Percentiles rank a stretch among this genome's conserved stretches.
Conservation (phyloP, 805 yeast genomes). For the Ogataea kodamae region DNA sequence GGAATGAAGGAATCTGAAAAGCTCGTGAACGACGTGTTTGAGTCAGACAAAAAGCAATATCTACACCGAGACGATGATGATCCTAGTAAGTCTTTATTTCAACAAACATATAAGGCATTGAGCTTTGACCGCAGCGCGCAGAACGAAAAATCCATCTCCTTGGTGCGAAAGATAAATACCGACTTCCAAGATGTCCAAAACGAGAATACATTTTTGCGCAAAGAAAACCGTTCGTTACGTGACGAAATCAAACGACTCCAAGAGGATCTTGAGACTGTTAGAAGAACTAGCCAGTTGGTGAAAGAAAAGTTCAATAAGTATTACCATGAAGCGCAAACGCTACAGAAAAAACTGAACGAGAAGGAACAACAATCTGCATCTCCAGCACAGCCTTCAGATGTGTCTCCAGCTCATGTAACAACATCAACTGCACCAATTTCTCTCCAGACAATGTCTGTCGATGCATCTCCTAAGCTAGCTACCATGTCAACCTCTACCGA, state of each 20-base stretch:
- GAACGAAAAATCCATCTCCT: slow-evolving; percentile 12
- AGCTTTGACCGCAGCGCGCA: slow-evolving; percentile 14
- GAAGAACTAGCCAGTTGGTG: slow-evolving; percentile 12
- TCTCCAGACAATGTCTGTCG: too few relatives aligned
- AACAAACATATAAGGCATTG: slow-evolving; percentile 18
- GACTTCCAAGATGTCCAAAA: slow-evolving; percentile 10
- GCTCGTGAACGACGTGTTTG: slow-evolving; percentile 24
- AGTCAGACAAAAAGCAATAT: slow-evolving; percentile 18
- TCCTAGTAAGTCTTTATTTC: slow-evolving; percentile 13
- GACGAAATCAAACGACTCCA: slow-evolving; percentile 1
- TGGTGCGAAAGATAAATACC: slow-evolving; percentile 15
- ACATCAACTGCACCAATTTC: too few relatives aligned
- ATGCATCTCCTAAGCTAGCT: slow-evolving; percentile 1
- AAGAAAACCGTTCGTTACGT: slow-evolving; percentile 7
- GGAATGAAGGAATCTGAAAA: slow-evolving; percentile 26
- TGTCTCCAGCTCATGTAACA: too few relatives aligned
- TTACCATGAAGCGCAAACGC: slow-evolving; percentile 14
- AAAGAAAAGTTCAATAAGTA: slow-evolving; percentile 19
- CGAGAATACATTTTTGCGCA: slow-evolving; percentile 7
- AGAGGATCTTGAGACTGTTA: slow-evolving; percentile 9
- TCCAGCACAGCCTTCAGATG: neutral
- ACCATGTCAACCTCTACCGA: too few relatives aligned
- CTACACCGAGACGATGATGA: slow-evolving; percentile 14
- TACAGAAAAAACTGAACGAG: slow-evolving; percentile 11
- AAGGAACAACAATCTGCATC: neutral